Base-by-base conservation (phyloP, 148 eudicot species). In the Mesembryanthemum crystallinum region DNA sequence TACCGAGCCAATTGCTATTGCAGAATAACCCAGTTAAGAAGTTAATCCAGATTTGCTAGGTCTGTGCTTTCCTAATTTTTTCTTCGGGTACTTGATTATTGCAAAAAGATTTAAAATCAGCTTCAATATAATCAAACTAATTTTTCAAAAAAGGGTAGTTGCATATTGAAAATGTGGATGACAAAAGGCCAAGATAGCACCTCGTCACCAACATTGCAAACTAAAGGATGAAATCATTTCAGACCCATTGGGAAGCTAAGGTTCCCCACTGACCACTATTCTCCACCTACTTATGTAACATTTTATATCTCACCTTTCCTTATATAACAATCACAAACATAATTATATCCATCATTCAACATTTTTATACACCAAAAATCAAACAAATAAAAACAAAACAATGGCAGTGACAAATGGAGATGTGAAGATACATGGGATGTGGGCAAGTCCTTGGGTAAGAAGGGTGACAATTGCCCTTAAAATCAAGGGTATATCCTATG, bases 361-460 rank as follows among this genome's bases (percentile, higher is more conserved):
- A 29, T 8, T 17, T n/a, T 29, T 13, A 1, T 64, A 64, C 49
- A 45, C 49, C 49, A 45, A 45, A 59, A 39, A 4, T 15, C 1
- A 42, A 4, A 59, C 4, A 25, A 42, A 37, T 29, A 59, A 39
- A 4, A 23, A 60, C 21, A 52, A 52, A 52, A 21, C 2, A 21
- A 54, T 81, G 82, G 72, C 25, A 35, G 67, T n/a, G 33, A 32
- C 52, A 51, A 29, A 42, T 1, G 82, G 67, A 47, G 57, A 57
- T 7, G 81, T 84, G 69, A 79, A 68, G 85, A n/a, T 82, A 8
- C 77, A 73, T 76, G 87, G 87, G 14, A 84, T 84, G 87, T 84
- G 87, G 87, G 87, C 87, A 23, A 84, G 87, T 59, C 85, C 87
- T 25, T 84, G 79, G 72, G 87, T 82, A n/a, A 82, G 82, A 62